Evolutionary conservation across 257 asterid species (phyloP).

Genomic region (Nicotiana noctiflora): DNA sequence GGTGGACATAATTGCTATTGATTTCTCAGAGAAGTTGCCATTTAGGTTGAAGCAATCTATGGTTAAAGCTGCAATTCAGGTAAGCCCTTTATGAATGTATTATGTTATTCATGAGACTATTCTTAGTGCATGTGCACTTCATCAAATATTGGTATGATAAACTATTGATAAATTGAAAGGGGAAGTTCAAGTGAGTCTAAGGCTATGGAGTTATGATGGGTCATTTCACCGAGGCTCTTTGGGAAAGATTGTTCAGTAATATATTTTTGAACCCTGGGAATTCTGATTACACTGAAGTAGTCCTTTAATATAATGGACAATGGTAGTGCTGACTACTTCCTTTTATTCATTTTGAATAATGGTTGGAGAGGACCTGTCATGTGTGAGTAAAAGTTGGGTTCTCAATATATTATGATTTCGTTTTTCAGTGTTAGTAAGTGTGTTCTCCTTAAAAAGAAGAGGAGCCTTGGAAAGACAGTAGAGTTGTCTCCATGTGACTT

Average conservation of each 20-base stretch:
- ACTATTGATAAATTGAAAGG: background rate
- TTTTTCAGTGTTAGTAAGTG: too few relatives aligned
- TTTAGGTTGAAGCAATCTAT: constrained; percentile 73
- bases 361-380: background rate
- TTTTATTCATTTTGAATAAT: background rate
- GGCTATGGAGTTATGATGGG: background rate
- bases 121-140: background rate
- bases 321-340: background rate
- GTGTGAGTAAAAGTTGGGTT: background rate
- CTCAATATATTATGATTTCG: background rate
- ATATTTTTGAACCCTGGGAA: background rate
- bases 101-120: background rate
- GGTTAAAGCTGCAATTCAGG: constrained; percentile 87
- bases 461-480: too few relatives aligned
- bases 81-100: constrained; percentile 15
- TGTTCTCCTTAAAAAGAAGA: background rate
- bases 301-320: constrained; percentile 1
- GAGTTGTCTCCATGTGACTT: too few relatives aligned
- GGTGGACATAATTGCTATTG: constrained; percentile 86
- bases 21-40: constrained; percentile 67
- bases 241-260: background rate
- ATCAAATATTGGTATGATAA: background rate
- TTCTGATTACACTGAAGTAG: background rate
- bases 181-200: background rate
- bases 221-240: background rate